These are phyloP conservation scores for Yamadazyma jaroonii DNA, from an alignment of 1,139 yeast species.

Conservation along the genomic window DNA sequence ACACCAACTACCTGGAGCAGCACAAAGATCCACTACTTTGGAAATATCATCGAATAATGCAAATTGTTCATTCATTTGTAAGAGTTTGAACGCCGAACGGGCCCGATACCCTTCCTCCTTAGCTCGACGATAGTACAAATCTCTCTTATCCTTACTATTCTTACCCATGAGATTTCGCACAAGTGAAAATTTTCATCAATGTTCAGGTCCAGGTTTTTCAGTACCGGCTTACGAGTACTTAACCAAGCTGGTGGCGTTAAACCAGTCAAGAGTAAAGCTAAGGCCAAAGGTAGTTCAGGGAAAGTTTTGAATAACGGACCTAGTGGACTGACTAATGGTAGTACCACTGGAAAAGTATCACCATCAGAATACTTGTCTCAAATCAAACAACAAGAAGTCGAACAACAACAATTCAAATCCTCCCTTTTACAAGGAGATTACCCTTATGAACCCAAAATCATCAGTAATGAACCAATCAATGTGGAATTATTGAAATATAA, in stretches of 20 bases:
- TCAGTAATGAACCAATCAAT: constrained; percentile 61
- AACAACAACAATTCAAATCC: constrained; percentile 28
- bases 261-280: no score
- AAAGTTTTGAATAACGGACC: no score
- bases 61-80: constrained; percentile 88
- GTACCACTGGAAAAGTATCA: constrained; percentile 18
- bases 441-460: constrained; percentile 40
- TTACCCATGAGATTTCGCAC: constrained; percentile 67
- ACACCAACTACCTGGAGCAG: constrained; percentile 99
- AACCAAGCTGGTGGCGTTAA: no score
- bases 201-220: not conserved
- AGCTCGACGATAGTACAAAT: constrained; percentile 84
- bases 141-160: constrained; percentile 93
- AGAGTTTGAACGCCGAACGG: constrained; percentile 87
- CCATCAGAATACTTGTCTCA: constrained; percentile 33
- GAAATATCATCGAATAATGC: constrained; percentile 69
- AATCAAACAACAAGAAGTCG: constrained; percentile 24
- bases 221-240: no score
- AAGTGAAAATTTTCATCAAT: not conserved
- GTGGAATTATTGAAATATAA: constrained; percentile 81
- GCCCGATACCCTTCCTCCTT: constrained; percentile 98
- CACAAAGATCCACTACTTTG: constrained; percentile 94
- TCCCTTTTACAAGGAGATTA: constrained; percentile 28
- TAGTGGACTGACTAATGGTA: no score
- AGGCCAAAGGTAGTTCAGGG: no score